Base-by-base conservation (phyloP, 2,329 filamentous ascomycete species). In the Ceratocystis destructans region DNA sequence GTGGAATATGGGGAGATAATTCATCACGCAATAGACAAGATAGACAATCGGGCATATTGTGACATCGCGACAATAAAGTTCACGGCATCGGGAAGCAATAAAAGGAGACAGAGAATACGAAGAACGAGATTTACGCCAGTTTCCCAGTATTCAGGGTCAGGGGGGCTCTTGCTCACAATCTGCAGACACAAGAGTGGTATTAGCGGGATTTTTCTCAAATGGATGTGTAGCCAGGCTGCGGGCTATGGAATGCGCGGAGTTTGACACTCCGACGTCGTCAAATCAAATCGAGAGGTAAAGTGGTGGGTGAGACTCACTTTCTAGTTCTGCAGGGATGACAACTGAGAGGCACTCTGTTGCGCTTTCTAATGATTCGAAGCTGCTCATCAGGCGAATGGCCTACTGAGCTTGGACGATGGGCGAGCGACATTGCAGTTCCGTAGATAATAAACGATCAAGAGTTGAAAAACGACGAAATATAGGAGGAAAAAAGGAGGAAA, bases 311-410 rank as follows among this genome's bases (percentile, higher is more conserved):
- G 45, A 75, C 82, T 78, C 79, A 94, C 89, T 97, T 97, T 78
- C 92, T 86, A 72, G 92, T 89, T 73, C 93, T 83, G 76, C 93
- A 97, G 41, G 92, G 90, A 70, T 87, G 89, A 75, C 93, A 97
- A 72, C 91, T 96, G 62, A 97, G 80, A 61, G 93, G 93, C 17
- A 96, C 87, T 68, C 93, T 83, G 73, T 97, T 96, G 74, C 93
- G 85, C 79, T 95, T 96, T 70, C 93, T 87, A 68, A 96, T 89
- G 63, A 96, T 87, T 71, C 90, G 85, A 73, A 89, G 96, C 70
- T 93, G 88, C 64, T 89, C 85, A 74, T 96, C 90, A 44, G 92
- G 90, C 57, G 91, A 96, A 69, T 88, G 87, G 28, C 79, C 82
- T 70, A 87, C 84, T 68, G 86, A 86, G 65, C 87, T 89, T 37